Conservation (phyloP, 257 asterid genomes). For the Scutellaria minor region DNA sequence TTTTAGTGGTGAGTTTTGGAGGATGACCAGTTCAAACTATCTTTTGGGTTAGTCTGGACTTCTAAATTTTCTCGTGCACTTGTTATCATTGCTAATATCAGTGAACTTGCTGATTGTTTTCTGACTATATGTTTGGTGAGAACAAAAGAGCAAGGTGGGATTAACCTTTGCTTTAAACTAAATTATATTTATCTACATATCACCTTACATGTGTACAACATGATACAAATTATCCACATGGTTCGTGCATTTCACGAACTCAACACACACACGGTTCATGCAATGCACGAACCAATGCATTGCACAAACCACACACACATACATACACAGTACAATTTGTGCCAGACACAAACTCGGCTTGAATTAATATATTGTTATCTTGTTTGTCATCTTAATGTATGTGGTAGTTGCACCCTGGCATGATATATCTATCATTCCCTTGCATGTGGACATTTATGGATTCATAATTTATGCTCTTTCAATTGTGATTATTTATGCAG, state of each 20-base stretch:
- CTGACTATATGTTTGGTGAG: constrained; percentile 5
- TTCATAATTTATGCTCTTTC: constrained; percentile 16
- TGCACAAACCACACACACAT: no score
- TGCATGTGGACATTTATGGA: constrained; percentile 5
- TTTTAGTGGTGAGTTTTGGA: constrained; percentile 10
- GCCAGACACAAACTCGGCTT: no score
- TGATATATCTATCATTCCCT: constrained; percentile 11
- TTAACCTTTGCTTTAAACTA: constrained; percentile 1
- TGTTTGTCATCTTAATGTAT: no score
- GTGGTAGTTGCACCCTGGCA: not conserved
- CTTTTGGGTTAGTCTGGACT: constrained; percentile 6
- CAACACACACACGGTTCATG: no score
- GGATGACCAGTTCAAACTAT: constrained; percentile 4
- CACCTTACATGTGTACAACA: no score
- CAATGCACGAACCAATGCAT: no score
- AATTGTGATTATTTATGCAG: constrained; percentile 43
- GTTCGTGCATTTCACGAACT: no score
- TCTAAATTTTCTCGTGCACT: constrained; percentile 8
- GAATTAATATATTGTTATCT: no score
- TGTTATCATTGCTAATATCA: not conserved
- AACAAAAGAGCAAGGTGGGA: not conserved
- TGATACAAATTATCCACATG: no score
- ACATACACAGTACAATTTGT: no score
- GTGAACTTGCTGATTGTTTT: constrained; percentile 1
- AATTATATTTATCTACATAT: not conserved